Percentiles rank a stretch among this genome's conserved stretches.
These are phyloP conservation scores for Chenopodium quinoa DNA, from an alignment of 148 eudicot genomes.

Conservation along the genomic window DNA sequence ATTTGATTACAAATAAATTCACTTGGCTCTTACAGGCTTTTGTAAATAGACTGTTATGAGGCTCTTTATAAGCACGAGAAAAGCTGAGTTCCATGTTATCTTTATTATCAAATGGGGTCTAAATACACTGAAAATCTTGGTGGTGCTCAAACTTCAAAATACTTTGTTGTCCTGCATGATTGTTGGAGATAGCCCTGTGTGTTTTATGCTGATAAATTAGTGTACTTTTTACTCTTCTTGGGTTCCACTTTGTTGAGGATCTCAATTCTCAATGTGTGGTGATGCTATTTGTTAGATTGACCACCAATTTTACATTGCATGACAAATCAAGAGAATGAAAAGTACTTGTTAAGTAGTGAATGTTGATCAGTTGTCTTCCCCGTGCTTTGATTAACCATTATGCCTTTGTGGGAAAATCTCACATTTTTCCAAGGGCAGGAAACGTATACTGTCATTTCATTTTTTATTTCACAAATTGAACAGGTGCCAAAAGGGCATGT, in stretches of 20 bases:
- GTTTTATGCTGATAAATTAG: background rate
- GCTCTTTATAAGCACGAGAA: background rate
- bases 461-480: background rate
- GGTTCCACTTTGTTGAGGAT: background rate
- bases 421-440: too few relatives aligned
- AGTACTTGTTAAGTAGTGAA: background rate
- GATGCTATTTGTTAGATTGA: background rate
- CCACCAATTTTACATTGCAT: background rate
- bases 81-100: too few relatives aligned
- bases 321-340: background rate
- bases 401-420: background rate
- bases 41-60: background rate
- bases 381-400: background rate
- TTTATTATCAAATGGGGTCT: too few relatives aligned
- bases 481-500: conserved; percentile 93
- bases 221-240: background rate
- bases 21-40: background rate
- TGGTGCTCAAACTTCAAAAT: too few relatives aligned
- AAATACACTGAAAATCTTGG: too few relatives aligned
- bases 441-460: background rate
- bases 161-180: background rate
- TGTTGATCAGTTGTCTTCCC: background rate
- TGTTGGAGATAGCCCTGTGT: background rate
- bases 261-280: background rate
- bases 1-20: background rate